A percentile compares a stretch with the other conserved stretches of the same genome.
Evolutionary conservation across 108 stramenopile genomes (phyloP).

Genomic region (Nitzschia inconspicua): DNA sequence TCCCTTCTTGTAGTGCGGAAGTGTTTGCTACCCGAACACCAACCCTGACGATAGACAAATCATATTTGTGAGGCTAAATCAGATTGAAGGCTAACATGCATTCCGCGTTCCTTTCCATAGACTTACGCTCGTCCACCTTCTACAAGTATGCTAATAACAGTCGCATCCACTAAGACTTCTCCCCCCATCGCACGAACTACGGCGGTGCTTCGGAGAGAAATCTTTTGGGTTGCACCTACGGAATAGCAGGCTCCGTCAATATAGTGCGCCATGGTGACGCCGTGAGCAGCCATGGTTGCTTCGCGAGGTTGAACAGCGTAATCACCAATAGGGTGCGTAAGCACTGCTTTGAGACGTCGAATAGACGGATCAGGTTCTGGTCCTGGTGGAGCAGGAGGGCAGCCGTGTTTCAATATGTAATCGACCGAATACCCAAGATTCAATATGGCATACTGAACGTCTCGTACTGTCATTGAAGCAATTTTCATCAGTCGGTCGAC

Average conservation of each 20-base stretch:
- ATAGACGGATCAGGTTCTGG: slow-evolving; percentile 48
- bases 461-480: slow-evolving; percentile 46
- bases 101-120: too few species aligned
- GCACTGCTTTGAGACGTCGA: slow-evolving; percentile 50
- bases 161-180: slow-evolving; percentile 50
- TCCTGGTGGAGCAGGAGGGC: slow-evolving; percentile 36
- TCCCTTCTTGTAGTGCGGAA: slow-evolving; percentile 41
- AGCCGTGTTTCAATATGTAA: slow-evolving; percentile 31
- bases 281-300: slow-evolving; percentile 57
- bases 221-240: slow-evolving; percentile 48
- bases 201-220: slow-evolving; percentile 40
- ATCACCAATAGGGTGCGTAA: slow-evolving; percentile 64
- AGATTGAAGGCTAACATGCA: too few species aligned
- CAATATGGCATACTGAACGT: slow-evolving; percentile 55
- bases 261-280: slow-evolving; percentile 57
- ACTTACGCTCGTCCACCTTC: slow-evolving; percentile 49
- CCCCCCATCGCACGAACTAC: slow-evolving; percentile 44
- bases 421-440: slow-evolving; percentile 36
- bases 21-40: slow-evolving; percentile 49
- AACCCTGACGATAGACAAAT: too few species aligned
- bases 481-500: slow-evolving; percentile 40
- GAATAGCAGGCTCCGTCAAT: slow-evolving; percentile 47
- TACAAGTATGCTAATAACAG: slow-evolving; percentile 42
- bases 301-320: slow-evolving; percentile 49
- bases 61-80: too few species aligned